Evolutionary conservation across 331 rosid genomes (phyloP).

Genomic region (Arachis monticola): DNA sequence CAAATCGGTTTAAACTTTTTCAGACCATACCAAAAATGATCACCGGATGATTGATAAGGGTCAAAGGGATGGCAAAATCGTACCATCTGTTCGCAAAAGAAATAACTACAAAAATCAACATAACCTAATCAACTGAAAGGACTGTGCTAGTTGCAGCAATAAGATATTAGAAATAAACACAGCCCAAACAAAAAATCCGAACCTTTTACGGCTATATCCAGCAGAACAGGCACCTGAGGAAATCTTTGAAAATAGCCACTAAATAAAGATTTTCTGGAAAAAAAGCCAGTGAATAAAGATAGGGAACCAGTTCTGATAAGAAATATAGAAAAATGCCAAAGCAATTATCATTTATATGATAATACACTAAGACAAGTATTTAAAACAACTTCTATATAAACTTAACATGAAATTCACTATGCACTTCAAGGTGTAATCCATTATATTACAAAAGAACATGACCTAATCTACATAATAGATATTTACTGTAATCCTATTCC

Average conservation of each 20-base stretch:
- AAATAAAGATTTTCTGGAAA: neutral
- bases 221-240: slow-evolving; percentile 17
- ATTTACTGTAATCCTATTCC: slow-evolving; percentile 62
- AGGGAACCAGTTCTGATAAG: neutral
- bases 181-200: neutral
- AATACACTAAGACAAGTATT: slow-evolving; percentile 32
- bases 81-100: neutral
- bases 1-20: slow-evolving; percentile 1
- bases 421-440: slow-evolving; percentile 50
- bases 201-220: slow-evolving; percentile 11
- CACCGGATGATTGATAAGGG: neutral
- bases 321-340: slow-evolving; percentile 12
- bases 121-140: neutral
- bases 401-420: slow-evolving; percentile 47
- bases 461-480: slow-evolving; percentile 53
- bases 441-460: slow-evolving; percentile 54
- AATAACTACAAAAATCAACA: slow-evolving; percentile 8
- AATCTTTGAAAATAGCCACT: slow-evolving; percentile 8
- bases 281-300: slow-evolving; percentile 1
- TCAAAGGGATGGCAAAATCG: neutral
- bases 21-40: neutral
- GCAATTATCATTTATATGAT: slow-evolving; percentile 33
- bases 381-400: slow-evolving; percentile 45
- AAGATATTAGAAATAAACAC: neutral
- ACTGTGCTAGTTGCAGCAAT: slow-evolving; percentile 4